Conservation (phyloP, 257 asterid genomes). For the Anisodus tanguticus region DNA sequence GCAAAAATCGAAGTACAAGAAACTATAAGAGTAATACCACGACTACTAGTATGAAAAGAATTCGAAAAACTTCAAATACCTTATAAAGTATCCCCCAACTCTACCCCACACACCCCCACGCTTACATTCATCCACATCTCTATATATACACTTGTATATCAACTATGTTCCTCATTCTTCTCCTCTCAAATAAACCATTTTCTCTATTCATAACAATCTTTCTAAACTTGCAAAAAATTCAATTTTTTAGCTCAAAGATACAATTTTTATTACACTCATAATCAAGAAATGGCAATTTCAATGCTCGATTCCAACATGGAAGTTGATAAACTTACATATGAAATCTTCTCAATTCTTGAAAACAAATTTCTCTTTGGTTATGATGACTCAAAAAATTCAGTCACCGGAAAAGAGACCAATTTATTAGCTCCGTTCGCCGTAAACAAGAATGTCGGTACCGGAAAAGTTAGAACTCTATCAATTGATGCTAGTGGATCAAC, state of each 20-base stretch:
- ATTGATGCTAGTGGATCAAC: conserved; percentile 76
- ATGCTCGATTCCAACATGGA: conserved; percentile 49
- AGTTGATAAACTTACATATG: conserved; percentile 59
- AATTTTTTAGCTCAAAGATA: background rate
- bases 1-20: too few species aligned
- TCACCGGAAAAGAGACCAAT: conserved; percentile 44
- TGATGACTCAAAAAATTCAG: background rate
- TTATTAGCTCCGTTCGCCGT: conserved; percentile 27
- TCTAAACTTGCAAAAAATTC: background rate
- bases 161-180: conserved; percentile 15
- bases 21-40: too few species aligned
- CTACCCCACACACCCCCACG: conserved; percentile 27
- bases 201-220: background rate
- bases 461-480: conserved; percentile 70
- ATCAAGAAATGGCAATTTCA: background rate
- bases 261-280: background rate
- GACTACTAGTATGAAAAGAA: too few species aligned
- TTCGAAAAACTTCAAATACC: too few species aligned
- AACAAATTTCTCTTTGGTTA: conserved; percentile 83
- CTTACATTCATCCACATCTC: conserved; percentile 6
- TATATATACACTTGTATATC: conserved; percentile 25
- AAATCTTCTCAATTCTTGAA: conserved; percentile 86
- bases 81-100: background rate
- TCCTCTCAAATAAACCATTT: background rate
- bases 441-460: conserved; percentile 30